Percentiles rank a stretch among this genome's conserved stretches.
Conservation (phyloP, 345 rosid species). For the Melaleuca quinquenervia region DNA sequence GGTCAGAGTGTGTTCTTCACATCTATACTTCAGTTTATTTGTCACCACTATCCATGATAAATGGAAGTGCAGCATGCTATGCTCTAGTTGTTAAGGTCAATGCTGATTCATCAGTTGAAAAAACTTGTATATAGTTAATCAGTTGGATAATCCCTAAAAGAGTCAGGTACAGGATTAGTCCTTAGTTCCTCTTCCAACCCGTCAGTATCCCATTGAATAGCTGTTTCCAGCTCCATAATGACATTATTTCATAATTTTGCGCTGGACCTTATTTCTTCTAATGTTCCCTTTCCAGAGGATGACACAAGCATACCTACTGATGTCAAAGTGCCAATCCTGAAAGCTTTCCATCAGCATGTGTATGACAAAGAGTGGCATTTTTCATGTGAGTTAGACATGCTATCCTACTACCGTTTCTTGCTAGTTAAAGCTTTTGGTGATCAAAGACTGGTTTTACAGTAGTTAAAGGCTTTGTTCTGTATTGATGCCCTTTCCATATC, state of each 20-base stretch:
- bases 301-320: constrained; percentile 84
- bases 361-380: constrained; percentile 82
- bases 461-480: neutral
- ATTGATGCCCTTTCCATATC: neutral
- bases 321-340: constrained; percentile 81
- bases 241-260: neutral
- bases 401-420: neutral
- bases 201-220: neutral
- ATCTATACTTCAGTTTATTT: too few relatives aligned
- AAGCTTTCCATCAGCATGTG: constrained; percentile 68
- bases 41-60: neutral
- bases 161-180: neutral
- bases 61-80: neutral
- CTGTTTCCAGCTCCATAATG: neutral
- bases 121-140: neutral
- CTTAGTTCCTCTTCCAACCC: neutral
- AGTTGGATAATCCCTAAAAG: neutral
- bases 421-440: neutral
- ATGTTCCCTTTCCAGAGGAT: constrained; percentile 60
- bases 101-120: neutral
- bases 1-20: neutral
- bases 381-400: constrained; percentile 49
- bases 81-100: neutral
- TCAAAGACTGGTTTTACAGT: neutral
- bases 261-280: neutral